Conservation (phyloP, 2,329 filamentous ascomycete genomes). For the Cladophialophora immunda region DNA sequence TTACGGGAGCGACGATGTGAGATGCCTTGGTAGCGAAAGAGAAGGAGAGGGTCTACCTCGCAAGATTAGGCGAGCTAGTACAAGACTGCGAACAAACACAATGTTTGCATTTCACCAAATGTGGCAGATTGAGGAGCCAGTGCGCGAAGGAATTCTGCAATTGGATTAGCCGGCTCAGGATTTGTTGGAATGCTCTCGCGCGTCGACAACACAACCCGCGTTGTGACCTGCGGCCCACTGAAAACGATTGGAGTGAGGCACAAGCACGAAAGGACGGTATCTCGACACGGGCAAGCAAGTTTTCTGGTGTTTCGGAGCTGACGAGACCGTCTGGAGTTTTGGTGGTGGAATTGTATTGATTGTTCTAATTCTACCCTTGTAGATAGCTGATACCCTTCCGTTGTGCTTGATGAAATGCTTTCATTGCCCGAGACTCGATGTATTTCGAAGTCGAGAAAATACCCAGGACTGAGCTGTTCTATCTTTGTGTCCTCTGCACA, state of each 20-base stretch:
- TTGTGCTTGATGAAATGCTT: not conserved
- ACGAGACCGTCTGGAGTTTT: not conserved
- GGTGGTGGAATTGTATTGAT: not conserved
- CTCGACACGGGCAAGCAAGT: not conserved
- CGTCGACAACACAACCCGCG: slow-evolving; percentile 1
- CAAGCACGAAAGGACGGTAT: not conserved
- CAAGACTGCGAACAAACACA: not conserved
- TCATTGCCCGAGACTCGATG: not conserved
- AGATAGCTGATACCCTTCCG: not conserved
- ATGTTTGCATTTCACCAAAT: too few species aligned
- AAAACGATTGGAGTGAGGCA: not conserved
- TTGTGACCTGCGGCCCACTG: not conserved
- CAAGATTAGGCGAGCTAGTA: not conserved
- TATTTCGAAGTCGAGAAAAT: not conserved
- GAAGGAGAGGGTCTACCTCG: not conserved
- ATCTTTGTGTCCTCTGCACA: not conserved
- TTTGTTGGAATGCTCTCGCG: not conserved
- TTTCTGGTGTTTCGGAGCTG: not conserved
- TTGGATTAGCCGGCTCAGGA: not conserved
- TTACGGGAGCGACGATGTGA: slow-evolving; percentile 6
- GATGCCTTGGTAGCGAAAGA: not conserved
- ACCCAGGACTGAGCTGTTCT: not conserved
- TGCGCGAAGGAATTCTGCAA: not conserved
- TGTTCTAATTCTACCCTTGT: not conserved
- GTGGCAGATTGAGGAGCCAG: slow-evolving; percentile 1